Evolutionary conservation across 176 grass and related monocot species (phyloP).

Genomic region (Triticum dicoccoides): DNA sequence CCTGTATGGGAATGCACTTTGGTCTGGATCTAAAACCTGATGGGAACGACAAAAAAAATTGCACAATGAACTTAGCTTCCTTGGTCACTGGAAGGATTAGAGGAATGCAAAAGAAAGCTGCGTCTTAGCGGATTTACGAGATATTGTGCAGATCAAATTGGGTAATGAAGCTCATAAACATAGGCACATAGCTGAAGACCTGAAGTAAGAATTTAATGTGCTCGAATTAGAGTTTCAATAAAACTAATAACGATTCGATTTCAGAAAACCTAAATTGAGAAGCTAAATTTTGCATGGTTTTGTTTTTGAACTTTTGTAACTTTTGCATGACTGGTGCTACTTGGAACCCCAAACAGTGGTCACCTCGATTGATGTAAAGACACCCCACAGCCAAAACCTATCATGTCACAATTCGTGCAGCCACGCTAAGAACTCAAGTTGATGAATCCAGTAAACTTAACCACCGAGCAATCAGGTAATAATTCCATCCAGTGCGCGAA

Average conservation of each 20-base stretch:
- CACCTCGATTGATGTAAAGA: neutral
- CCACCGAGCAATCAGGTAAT: neutral
- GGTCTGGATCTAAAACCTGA: constrained; percentile 62
- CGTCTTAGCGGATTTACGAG: neutral
- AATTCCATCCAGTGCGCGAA: neutral
- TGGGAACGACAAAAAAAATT: constrained; percentile 12
- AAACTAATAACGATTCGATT: neutral
- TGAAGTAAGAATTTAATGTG: neutral
- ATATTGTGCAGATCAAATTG: neutral
- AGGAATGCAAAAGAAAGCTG: neutral
- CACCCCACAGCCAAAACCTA: neutral
- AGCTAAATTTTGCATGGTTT: neutral
- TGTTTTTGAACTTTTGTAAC: neutral
- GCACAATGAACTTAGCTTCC: neutral
- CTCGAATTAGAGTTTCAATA: neutral
- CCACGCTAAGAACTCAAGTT: neutral
- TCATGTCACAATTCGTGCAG: neutral
- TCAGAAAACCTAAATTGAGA: neutral
- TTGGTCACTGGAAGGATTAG: neutral
- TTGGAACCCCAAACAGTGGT: neutral
- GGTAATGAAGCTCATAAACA: neutral
- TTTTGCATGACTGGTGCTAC: neutral
- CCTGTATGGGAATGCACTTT: constrained; percentile 78
- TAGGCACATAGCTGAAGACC: neutral
- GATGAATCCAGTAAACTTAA: constrained; percentile 5